phyloP scores from a whole-genome alignment of 805 yeast species.

The Zygotorulaspora florentina region DNA sequence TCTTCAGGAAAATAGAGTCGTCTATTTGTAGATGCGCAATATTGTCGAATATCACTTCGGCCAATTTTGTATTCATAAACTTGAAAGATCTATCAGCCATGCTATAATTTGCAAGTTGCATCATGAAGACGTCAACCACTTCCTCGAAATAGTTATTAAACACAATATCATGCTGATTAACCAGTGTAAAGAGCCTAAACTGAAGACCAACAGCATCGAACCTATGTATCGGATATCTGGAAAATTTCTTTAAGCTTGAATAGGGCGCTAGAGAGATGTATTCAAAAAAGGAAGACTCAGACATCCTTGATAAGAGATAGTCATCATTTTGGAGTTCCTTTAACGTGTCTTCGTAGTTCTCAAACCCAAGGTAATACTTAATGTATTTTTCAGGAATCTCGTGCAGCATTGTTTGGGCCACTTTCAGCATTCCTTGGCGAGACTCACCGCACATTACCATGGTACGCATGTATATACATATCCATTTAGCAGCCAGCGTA shows the following conservation, averaged over 20 bases:
- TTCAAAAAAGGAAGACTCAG: slow-evolving; percentile 35
- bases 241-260: slow-evolving; percentile 24
- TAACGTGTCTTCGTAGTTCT: slow-evolving; percentile 16
- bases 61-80: slow-evolving; percentile 4
- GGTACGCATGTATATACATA: slow-evolving; percentile 45
- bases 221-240: slow-evolving; percentile 42
- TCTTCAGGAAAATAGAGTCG: slow-evolving; percentile 15
- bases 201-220: slow-evolving; percentile 48
- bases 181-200: slow-evolving; percentile 36
- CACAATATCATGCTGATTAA: slow-evolving; percentile 24
- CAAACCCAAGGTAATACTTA: slow-evolving; percentile 21
- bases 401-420: slow-evolving; percentile 8
- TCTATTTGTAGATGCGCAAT: not conserved
- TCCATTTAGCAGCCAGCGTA: slow-evolving; percentile 43
- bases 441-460: slow-evolving; percentile 60
- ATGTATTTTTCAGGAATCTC: slow-evolving; percentile 10
- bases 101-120: slow-evolving; percentile 44
- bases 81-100: slow-evolving; percentile 7
- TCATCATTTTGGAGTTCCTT: slow-evolving; percentile 13
- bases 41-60: slow-evolving; percentile 5
- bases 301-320: slow-evolving; percentile 15
- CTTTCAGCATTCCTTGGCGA: slow-evolving; percentile 13
- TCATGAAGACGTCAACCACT: slow-evolving; percentile 37
- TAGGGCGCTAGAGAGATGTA: slow-evolving; percentile 34
- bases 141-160: slow-evolving; percentile 23